Evolutionary conservation across 495 filamentous ascomycete species (phyloP), one percentile per base, ranked within the genome.

Genomic region (Penicillium lagena): DNA sequence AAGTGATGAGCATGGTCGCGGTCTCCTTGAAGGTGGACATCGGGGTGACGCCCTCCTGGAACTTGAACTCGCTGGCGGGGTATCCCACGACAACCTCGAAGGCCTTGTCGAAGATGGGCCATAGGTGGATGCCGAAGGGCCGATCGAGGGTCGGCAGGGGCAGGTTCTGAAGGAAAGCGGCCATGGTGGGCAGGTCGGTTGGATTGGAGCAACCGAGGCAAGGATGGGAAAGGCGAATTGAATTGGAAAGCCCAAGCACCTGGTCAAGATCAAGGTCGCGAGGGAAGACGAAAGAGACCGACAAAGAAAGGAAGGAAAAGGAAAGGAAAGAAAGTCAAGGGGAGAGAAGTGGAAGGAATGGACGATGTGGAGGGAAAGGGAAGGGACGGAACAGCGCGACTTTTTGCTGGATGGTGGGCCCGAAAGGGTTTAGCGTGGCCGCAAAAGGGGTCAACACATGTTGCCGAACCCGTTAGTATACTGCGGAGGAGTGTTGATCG

Each of bases 101-200:
- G 56, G 76, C 81, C 69, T 87, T 81, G 70, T 83, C 83, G 78
- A 97, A 98, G 68, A 93, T 79, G 47, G 93, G 91, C 93, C 93
- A 98, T 67, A 97, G 67, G 35, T 86, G 71, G 47, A 96, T 73
- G 59, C 90, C 93, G 61, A 98, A 96, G 10, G 93, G 93, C 54
- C 86, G 80, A 63, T 96, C 90, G 52, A 96, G 73, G 31, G 87
- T 87, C 27, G 91, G 91, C 43, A 82, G 39, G 40, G 83, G 83
- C 40, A 91, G 52, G 47, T 80, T 60, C 53, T 86, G 77, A 48
- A 85, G 68, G 43, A 83, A 61, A 46, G 85, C 75, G 54, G 78
- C 68, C 29, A 22, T 22, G 22, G 22, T 22, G 22, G 22, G 22
- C 22, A 22, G 22, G 22, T 22, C 22, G 22, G 22, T 22, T 6